These are phyloP conservation scores for Chaetothyriales sp. DNA, from an alignment of 2,329 filamentous ascomycete species.

Conservation along the genomic window DNA sequence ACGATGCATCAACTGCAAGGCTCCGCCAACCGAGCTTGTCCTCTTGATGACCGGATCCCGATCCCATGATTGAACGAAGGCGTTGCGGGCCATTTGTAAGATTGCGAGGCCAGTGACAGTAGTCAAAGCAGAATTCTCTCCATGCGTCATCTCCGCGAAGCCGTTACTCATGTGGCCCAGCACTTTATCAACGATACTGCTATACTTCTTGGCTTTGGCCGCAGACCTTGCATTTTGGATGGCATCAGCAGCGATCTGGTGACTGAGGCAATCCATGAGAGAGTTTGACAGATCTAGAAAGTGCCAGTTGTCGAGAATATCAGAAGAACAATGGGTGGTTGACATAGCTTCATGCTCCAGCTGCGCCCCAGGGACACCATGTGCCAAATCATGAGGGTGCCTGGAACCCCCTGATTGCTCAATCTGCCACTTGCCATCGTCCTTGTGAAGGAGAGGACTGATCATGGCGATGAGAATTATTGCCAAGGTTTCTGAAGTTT, in stretches of 20 bases:
- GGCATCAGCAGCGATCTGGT: slow-evolving; percentile 15
- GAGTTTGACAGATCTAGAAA: slow-evolving; percentile 7
- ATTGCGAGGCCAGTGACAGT: neutral
- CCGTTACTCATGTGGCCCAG: slow-evolving; percentile 2
- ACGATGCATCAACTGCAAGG: slow-evolving; percentile 55
- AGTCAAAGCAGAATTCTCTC: neutral
- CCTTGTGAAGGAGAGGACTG: neutral
- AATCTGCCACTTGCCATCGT: neutral
- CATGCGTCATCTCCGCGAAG: neutral
- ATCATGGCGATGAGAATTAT: neutral
- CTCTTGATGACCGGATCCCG: slow-evolving; percentile 54
- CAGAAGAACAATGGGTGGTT: slow-evolving; percentile 6
- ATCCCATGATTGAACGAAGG: slow-evolving; percentile 69
- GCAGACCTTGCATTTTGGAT: slow-evolving; percentile 24
- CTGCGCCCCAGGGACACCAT: slow-evolving; percentile 34
- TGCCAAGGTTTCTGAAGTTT: neutral
- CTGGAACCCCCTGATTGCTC: slow-evolving; percentile 32
- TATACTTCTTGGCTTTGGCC: slow-evolving; percentile 9
- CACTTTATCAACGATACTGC: neutral
- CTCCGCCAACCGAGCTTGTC: slow-evolving; percentile 59
- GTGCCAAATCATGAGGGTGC: slow-evolving; percentile 34
- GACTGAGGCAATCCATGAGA: slow-evolving; percentile 13
- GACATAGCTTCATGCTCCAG: slow-evolving; percentile 35
- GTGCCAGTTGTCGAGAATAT: slow-evolving; percentile 11
- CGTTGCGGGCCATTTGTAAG: slow-evolving; percentile 26